A percentile compares a stretch with the other conserved stretches of the same genome.
Conservation (phyloP, 1,139 yeast genomes). For the Taphrina pruni region DNA sequence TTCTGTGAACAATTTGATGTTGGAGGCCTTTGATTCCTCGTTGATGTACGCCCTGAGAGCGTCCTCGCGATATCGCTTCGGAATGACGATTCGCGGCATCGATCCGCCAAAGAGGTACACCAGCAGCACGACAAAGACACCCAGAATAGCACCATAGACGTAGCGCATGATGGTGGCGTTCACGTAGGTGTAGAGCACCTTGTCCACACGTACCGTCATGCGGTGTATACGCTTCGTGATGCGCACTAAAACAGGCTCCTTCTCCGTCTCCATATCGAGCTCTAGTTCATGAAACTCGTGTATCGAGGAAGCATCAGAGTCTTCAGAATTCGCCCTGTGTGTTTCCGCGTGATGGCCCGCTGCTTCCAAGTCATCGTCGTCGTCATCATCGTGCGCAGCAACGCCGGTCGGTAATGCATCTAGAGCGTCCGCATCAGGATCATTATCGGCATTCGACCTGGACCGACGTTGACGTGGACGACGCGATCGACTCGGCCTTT, state of each 20-base stretch:
- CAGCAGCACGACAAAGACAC: constrained; percentile 23
- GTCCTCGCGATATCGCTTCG: constrained; percentile 32
- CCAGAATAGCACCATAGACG: constrained; percentile 31
- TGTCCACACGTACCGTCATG: constrained; percentile 21
- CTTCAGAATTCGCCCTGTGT: constrained; percentile 33
- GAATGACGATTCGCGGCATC: constrained; percentile 11
- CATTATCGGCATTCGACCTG: background rate
- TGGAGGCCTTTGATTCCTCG: constrained; percentile 14
- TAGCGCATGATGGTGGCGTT: constrained; percentile 35
- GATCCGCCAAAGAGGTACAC: constrained; percentile 38
- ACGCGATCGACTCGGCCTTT: background rate
- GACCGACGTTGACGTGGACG: constrained; percentile 3
- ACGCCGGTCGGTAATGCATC: background rate
- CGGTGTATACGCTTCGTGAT: constrained; percentile 14
- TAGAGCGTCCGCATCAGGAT: background rate
- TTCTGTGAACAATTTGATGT: constrained; percentile 12
- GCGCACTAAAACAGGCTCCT: constrained; percentile 34
- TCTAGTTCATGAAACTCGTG: constrained; percentile 27
- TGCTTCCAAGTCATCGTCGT: constrained; percentile 16
- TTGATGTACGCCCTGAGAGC: constrained; percentile 30
- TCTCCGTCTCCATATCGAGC: constrained; percentile 19
- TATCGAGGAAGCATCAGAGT: constrained; percentile 3
- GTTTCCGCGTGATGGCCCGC: constrained; percentile 24
- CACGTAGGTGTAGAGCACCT: constrained; percentile 24
- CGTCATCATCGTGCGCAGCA: constrained; percentile 7